phyloP scores from a whole-genome alignment of 2,329 filamentous ascomycete species.

The Fusarium hainanense region DNA sequence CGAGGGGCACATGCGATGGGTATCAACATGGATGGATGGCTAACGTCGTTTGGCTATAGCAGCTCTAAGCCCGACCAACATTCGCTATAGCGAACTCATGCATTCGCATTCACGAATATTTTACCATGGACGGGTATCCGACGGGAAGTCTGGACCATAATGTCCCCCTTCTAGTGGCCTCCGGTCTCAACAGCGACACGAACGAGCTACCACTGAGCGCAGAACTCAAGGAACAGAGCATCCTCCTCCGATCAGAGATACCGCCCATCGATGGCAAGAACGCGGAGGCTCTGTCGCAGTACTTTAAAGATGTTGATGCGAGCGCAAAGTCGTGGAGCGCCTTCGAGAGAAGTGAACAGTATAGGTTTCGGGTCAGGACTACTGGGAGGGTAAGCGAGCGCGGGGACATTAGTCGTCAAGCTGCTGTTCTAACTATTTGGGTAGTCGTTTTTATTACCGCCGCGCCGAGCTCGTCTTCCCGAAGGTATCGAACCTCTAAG shows the following conservation, averaged over 20 bases:
- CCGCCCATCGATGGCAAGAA: slow-evolving; percentile 73
- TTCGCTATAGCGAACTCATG: slow-evolving; percentile 38
- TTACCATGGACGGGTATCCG: slow-evolving; percentile 81
- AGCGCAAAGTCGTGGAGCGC: slow-evolving; percentile 74
- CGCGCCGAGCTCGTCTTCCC: slow-evolving; percentile 66
- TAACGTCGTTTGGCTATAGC: slow-evolving; percentile 37
- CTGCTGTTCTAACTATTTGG: slow-evolving; percentile 44
- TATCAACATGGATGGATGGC: slow-evolving; percentile 35
- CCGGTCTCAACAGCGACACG: slow-evolving; percentile 70
- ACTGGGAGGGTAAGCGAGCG: slow-evolving; percentile 78
- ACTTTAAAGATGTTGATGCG: slow-evolving; percentile 74
- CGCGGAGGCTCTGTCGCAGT: slow-evolving; percentile 71
- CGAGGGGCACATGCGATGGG: slow-evolving; percentile 43
- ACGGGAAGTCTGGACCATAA: slow-evolving; percentile 85
- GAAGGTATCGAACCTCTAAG: slow-evolving; percentile 61
- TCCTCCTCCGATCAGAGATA: slow-evolving; percentile 76
- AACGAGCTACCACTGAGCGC: slow-evolving; percentile 58
- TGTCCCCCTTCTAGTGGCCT: slow-evolving; percentile 84
- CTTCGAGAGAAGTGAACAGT: slow-evolving; percentile 62
- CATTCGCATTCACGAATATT: slow-evolving; percentile 33
- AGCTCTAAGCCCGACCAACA: slow-evolving; percentile 39
- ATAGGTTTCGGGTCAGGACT: slow-evolving; percentile 75
- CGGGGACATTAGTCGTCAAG: slow-evolving; percentile 26
- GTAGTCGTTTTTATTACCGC: slow-evolving; percentile 67
- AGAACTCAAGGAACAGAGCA: slow-evolving; percentile 67